Conservation (phyloP, 23 red algal genomes). For the Chondrus crispus region DNA sequence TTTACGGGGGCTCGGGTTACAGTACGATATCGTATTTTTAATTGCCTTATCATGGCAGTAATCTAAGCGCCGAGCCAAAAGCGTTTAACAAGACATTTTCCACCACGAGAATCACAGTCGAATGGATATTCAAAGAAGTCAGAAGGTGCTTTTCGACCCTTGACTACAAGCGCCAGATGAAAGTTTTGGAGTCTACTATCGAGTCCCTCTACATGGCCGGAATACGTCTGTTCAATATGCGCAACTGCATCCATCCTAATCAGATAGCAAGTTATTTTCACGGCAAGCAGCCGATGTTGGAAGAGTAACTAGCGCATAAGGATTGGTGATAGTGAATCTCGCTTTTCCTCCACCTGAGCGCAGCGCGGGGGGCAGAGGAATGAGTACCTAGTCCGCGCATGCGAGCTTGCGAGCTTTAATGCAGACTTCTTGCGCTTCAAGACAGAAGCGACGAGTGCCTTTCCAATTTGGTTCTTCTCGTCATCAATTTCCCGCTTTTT, state of each 20-base stretch:
- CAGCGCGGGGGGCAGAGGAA: too few relatives aligned
- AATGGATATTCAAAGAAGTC: conserved; percentile 38
- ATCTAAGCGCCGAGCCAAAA: neutral
- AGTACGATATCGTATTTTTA: neutral
- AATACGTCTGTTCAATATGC: neutral
- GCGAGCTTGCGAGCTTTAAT: too few relatives aligned
- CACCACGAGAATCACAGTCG: neutral
- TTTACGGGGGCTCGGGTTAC: conserved; percentile 11
- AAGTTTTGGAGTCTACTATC: conserved; percentile 19
- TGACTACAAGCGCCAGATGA: conserved; percentile 19
- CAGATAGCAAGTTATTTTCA: neutral
- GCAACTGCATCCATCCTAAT: neutral
- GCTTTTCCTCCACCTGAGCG: too few relatives aligned
- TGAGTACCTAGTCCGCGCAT: too few relatives aligned
- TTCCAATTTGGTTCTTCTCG: too few relatives aligned
- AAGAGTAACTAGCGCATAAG: neutral
- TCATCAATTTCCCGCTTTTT: too few relatives aligned
- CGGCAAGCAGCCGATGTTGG: neutral
- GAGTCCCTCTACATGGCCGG: neutral
- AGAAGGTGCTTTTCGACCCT: neutral
- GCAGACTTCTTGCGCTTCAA: too few relatives aligned
- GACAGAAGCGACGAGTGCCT: too few relatives aligned
- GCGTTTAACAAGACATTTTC: conserved; percentile 8
- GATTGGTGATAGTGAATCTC: too few relatives aligned
- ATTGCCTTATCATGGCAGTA: neutral